These are phyloP conservation scores for Peronospora belbahrii DNA, from an alignment of 352 stramenopile genomes.

Conservation along the genomic window DNA sequence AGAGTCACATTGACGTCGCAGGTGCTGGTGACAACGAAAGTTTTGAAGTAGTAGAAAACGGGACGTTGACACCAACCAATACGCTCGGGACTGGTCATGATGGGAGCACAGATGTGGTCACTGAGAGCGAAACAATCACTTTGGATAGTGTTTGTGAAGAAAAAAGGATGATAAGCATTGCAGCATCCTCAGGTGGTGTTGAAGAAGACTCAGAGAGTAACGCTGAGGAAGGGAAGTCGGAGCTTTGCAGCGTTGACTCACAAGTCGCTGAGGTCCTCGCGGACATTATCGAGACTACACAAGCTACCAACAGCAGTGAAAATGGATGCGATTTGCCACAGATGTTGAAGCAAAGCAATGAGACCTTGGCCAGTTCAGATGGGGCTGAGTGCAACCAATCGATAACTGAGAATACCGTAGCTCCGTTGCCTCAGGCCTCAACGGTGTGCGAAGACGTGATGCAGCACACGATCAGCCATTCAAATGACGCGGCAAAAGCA, in stretches of 20 bases:
- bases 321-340: background rate
- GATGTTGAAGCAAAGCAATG: slow-evolving; percentile 4
- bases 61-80: background rate
- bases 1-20: slow-evolving; percentile 29
- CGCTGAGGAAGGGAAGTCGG: background rate
- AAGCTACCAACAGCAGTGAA: slow-evolving; percentile 5
- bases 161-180: background rate
- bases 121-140: background rate
- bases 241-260: background rate
- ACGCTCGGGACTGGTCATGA: background rate
- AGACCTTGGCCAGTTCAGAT: slow-evolving; percentile 3
- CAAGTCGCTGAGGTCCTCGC: slow-evolving; percentile 5
- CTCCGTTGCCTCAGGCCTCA: background rate
- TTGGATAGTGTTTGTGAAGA: background rate
- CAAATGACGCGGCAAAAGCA: background rate
- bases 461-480: background rate
- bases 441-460: background rate
- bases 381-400: background rate
- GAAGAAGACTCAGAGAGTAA: background rate
- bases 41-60: background rate
- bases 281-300: slow-evolving; percentile 5
- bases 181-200: background rate
- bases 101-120: background rate
- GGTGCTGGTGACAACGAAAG: slow-evolving; percentile 8
- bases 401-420: background rate